Base-by-base conservation (phyloP, 441 rosid species). In the Omphalea diandra region DNA sequence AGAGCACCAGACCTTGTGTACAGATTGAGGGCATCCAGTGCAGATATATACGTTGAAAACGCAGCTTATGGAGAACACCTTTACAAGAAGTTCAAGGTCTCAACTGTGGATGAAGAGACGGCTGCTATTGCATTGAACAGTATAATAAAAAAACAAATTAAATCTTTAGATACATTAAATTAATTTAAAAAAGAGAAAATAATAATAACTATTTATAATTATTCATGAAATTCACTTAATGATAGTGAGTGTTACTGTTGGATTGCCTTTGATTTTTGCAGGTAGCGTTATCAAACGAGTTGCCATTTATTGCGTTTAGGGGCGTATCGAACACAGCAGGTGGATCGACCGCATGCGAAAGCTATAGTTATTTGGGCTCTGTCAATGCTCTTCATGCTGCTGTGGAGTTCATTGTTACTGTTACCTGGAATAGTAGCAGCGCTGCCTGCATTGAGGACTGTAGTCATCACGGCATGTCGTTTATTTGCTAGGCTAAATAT, bases 321-420 rank as follows among this genome's bases (percentile, higher is more conserved):
- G 73, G 73, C 1, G 57, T 69, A 3, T 69, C 73, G n/a, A 47
- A 59, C 32, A 69, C 56, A 2, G 73, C 73, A 12, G 73, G 66
- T 2, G 66, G 58, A 27, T 33, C 73, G 2, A 36, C 56, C 15
- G 32, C 6, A 22, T 57, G 47, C 33, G 7, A 10, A 1, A 31
- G 31, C 35, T 58, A 32, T 24, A 12, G 7, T 8, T 59, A 29
- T 47, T 59, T 69, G 49, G 73, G 54, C 2, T 46, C 58, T 35
- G 20, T 46, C 32, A 69, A 69, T 46, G 65, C 65, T 44, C 6
- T 57, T 3, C 57, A 4, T 11, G 24, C 33, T 4, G 46, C 66
- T 69, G 38, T 38, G 3, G 24, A 0, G 35, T 60, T 69, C 65
- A 59, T 69, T 8, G 35, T 1, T n/a, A n/a, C 54, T 2, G 18